Conservation (phyloP, 768 basidiomycete genomes). For the Pilatotrama ljubarskyi region DNA sequence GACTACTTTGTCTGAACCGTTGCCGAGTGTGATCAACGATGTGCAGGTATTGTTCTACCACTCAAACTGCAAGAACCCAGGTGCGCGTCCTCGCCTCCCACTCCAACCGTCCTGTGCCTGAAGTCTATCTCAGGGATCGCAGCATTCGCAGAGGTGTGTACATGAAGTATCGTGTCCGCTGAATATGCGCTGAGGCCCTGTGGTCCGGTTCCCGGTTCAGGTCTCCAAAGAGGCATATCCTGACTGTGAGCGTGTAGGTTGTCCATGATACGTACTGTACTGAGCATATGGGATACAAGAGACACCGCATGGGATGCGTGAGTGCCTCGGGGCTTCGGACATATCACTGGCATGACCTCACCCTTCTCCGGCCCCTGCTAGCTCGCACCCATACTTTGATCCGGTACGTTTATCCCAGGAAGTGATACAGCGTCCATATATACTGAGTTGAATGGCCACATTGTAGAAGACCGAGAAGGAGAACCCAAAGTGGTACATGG, state of each 20-base stretch:
- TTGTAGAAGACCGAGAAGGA: constrained; percentile 73
- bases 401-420: constrained; percentile 42
- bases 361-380: constrained; percentile 27
- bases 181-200: neutral
- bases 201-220: constrained; percentile 35
- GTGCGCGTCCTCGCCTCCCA: constrained; percentile 37
- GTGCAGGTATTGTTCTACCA: constrained; percentile 83
- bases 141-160: constrained; percentile 74
- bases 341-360: constrained; percentile 5
- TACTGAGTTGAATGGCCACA: neutral
- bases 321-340: constrained; percentile 30
- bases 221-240: constrained; percentile 86
- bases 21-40: constrained; percentile 2
- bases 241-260: constrained; percentile 60
- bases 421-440: no score
- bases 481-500: constrained; percentile 92
- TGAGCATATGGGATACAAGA: constrained; percentile 33
- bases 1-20: constrained; percentile 3
- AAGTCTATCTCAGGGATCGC: constrained; percentile 58
- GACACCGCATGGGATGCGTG: constrained; percentile 91
- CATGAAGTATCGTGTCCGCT: neutral
- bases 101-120: neutral
- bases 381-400: constrained; percentile 80
- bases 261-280: constrained; percentile 1
- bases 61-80: constrained; percentile 83